These are phyloP conservation scores for Tolypocladium paradoxum DNA, from an alignment of 2,329 filamentous ascomycete species.

Conservation along the genomic window DNA sequence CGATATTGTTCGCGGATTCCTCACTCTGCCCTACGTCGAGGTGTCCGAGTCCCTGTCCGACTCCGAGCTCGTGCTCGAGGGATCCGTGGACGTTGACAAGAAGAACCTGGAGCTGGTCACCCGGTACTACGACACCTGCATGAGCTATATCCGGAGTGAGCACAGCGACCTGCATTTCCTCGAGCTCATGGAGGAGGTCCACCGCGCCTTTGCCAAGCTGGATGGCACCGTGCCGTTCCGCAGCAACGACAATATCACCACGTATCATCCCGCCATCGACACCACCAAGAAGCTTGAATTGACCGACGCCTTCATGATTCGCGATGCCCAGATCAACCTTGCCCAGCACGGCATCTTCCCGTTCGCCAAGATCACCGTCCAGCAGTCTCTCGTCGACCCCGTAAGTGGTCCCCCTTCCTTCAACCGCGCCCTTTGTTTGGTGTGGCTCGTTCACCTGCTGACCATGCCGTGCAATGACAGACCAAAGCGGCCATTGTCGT, in stretches of 20 bases:
- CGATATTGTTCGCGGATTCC: background rate
- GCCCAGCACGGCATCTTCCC: conserved; percentile 3
- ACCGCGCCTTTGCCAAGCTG: conserved; percentile 1
- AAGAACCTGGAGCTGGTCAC: background rate
- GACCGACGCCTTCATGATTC: conserved; percentile 2
- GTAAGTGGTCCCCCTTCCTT: conserved; percentile 2
- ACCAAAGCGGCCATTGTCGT: background rate
- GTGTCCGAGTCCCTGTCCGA: background rate
- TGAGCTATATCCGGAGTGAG: background rate
- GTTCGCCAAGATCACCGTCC: conserved; percentile 5
- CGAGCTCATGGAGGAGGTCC: conserved; percentile 3
- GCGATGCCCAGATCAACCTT: conserved; percentile 1
- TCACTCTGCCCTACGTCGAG: background rate
- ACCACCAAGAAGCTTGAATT: background rate
- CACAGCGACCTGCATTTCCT: background rate
- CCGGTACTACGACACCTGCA: conserved; percentile 5
- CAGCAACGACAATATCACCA: background rate
- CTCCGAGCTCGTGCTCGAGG: background rate
- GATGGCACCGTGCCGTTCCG: background rate
- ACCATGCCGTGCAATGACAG: background rate
- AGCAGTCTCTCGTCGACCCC: conserved; percentile 5
- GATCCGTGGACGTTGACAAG: background rate
- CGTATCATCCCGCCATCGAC: background rate
- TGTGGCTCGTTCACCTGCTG: too few relatives aligned
- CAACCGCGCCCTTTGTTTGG: too few relatives aligned